phyloP scores from a whole-genome alignment of 2,329 filamentous ascomycete species.

The Fusarium sp. region DNA sequence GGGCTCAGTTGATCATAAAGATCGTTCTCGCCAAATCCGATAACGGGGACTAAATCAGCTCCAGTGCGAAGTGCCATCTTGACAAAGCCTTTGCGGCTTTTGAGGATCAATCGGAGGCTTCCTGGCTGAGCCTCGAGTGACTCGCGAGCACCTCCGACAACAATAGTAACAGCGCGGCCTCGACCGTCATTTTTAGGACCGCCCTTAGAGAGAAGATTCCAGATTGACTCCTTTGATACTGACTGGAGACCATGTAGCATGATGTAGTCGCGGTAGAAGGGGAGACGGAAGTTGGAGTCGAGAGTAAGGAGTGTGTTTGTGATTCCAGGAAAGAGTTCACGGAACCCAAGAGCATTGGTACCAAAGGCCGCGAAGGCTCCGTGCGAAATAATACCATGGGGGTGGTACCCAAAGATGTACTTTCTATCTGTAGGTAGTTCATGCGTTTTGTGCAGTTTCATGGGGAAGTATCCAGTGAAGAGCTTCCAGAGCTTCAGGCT shows the following conservation, averaged over 20 bases:
- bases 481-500: conserved; percentile 83
- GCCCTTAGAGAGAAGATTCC: conserved; percentile 85
- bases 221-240: conserved; percentile 91
- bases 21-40: conserved; percentile 96
- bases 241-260: conserved; percentile 87
- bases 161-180: conserved; percentile 96
- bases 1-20: conserved; percentile 91
- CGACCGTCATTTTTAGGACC: conserved; percentile 83
- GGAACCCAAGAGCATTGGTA: conserved; percentile 89
- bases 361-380: conserved; percentile 94
- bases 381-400: conserved; percentile 96
- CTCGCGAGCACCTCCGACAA: conserved; percentile 91
- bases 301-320: conserved; percentile 93
- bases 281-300: conserved; percentile 95
- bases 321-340: conserved; percentile 90
- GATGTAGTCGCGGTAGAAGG: conserved; percentile 95
- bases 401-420: conserved; percentile 97
- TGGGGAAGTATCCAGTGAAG: conserved; percentile 94
- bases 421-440: conserved; percentile 83
- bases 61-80: conserved; percentile 92
- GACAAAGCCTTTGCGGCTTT: conserved; percentile 89
- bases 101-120: conserved; percentile 80
- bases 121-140: conserved; percentile 88
- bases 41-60: conserved; percentile 92
- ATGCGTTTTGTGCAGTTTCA: conserved; percentile 85